A percentile compares a stretch with the other conserved stretches of the same genome.
These are phyloP conservation scores for Phytophthora constricta DNA, from an alignment of 352 stramenopile species.

Conservation along the genomic window DNA sequence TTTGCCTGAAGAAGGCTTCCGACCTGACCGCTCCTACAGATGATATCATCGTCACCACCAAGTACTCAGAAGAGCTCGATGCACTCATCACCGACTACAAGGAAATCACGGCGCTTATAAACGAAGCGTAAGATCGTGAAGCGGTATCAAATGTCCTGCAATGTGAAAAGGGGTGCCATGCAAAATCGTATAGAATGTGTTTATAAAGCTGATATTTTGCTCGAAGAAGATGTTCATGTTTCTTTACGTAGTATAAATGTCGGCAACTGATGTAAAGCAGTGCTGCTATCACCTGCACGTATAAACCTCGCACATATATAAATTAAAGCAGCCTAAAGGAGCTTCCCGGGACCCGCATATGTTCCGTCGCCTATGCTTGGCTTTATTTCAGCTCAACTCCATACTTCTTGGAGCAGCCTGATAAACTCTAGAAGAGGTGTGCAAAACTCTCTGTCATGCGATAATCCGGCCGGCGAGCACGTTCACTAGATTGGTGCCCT, in stretches of 20 bases:
- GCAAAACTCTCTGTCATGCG: conserved; percentile 31
- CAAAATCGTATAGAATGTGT: conserved; percentile 39
- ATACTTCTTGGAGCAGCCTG: background rate
- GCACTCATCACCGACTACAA: conserved; percentile 77
- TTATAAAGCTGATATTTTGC: conserved; percentile 23
- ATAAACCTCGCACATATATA: conserved; percentile 3
- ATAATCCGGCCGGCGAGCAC: conserved; percentile 69
- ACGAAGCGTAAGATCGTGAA: conserved; percentile 43
- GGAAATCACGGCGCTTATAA: conserved; percentile 74
- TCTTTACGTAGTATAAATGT: background rate
- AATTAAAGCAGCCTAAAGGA: no score
- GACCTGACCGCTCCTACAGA: conserved; percentile 45
- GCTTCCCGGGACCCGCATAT: no score
- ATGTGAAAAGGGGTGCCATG: background rate
- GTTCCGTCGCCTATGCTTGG: no score
- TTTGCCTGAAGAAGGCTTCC: conserved; percentile 58
- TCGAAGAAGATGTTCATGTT: conserved; percentile 9
- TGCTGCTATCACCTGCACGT: background rate
- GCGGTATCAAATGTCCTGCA: background rate
- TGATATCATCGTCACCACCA: conserved; percentile 72
- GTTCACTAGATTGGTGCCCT: conserved; percentile 80
- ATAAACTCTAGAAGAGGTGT: background rate
- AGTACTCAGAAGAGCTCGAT: conserved; percentile 72
- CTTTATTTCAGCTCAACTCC: background rate
- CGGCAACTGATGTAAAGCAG: background rate